Evolutionary conservation across 768 basidiomycete genomes (phyloP).

Genomic region (Russula olivacea): DNA sequence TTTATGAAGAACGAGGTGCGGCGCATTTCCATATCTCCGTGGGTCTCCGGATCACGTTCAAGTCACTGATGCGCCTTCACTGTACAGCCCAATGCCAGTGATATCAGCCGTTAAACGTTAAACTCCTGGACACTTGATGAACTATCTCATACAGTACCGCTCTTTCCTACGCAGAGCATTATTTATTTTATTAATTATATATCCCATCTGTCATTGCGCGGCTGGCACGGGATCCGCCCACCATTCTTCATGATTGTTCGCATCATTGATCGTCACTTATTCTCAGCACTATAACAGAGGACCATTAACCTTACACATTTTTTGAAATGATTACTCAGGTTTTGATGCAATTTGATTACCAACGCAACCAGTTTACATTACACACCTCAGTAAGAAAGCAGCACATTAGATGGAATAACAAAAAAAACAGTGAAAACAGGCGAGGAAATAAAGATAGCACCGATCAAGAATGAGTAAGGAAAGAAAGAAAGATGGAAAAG

Average conservation of each 20-base stretch:
- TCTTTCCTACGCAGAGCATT: neutral
- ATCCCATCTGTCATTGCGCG: neutral
- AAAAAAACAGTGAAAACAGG: neutral
- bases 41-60: neutral
- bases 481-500: constrained; percentile 2
- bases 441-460: constrained; percentile 25
- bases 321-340: neutral
- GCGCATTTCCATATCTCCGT: neutral
- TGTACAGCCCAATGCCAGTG: neutral
- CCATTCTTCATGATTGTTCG: neutral
- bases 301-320: neutral
- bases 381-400: constrained; percentile 1
- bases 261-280: constrained; percentile 11
- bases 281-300: neutral
- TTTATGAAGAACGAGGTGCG: constrained; percentile 8
- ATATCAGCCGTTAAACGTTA: neutral
- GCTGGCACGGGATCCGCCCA: neutral
- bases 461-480: neutral
- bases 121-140: neutral
- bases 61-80: neutral
- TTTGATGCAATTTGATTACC: neutral
- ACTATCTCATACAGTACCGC: neutral
- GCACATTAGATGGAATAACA: constrained; percentile 15
- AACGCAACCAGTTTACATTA: neutral
- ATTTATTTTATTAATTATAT: neutral